Conservation (phyloP, 768 basidiomycete genomes). For the Boletus bicolor region DNA sequence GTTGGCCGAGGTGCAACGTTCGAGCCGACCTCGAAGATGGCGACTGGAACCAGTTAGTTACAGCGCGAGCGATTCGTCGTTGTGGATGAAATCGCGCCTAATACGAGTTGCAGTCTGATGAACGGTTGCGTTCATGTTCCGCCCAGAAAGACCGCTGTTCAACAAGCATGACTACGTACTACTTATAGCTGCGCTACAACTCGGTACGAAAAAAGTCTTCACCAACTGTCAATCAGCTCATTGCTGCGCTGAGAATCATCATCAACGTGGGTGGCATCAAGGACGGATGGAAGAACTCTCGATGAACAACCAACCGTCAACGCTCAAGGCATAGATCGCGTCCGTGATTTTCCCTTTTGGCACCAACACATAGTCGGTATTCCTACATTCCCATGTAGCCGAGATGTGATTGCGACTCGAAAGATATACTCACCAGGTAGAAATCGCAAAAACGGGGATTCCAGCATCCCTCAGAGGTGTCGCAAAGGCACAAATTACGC, state of each 20-base stretch:
- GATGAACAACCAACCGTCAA: slow-evolving; percentile 48
- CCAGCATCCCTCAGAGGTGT: slow-evolving; percentile 49
- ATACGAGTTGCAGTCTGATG: not conserved
- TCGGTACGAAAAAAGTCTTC: not conserved
- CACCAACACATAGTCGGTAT: slow-evolving; percentile 64
- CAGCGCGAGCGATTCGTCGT: slow-evolving; percentile 6
- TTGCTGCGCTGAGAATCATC: not conserved
- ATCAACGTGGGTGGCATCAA: not conserved
- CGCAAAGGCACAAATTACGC: slow-evolving; percentile 53
- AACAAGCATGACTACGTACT: not conserved
- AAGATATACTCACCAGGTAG: slow-evolving; percentile 51
- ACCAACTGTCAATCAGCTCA: not conserved
- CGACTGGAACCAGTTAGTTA: not conserved
- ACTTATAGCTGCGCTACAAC: not conserved
- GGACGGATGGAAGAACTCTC: slow-evolving; percentile 5
- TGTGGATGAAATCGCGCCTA: slow-evolving; percentile 7
- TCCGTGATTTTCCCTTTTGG: slow-evolving; percentile 40
- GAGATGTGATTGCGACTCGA: not conserved
- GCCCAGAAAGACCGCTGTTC: not conserved
- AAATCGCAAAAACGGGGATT: slow-evolving; percentile 57
- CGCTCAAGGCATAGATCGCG: slow-evolving; percentile 41
- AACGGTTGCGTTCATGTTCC: too few relatives aligned
- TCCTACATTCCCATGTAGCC: slow-evolving; percentile 37
- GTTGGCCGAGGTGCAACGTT: not conserved
- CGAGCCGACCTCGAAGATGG: slow-evolving; percentile 2